Conservation (phyloP, 2,329 filamentous ascomycete genomes). For the Fusarium denticulatum region DNA sequence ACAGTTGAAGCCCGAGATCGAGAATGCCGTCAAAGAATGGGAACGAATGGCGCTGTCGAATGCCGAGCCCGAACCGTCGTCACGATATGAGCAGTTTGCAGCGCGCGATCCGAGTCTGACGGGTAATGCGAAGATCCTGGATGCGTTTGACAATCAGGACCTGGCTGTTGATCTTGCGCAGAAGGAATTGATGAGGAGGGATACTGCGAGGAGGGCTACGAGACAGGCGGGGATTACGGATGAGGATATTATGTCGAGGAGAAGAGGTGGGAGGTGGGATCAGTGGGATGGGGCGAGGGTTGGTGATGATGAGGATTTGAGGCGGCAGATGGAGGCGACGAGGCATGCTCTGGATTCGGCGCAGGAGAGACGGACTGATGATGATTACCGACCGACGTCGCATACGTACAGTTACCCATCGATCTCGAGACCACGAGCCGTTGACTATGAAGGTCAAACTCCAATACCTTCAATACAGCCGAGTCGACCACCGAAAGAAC, state of each 20-base stretch:
- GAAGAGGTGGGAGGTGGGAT: slow-evolving; percentile 58
- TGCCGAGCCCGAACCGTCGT: slow-evolving; percentile 33
- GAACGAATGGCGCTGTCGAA: slow-evolving; percentile 59
- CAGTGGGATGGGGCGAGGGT: slow-evolving; percentile 46
- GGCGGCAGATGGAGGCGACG: slow-evolving; percentile 63
- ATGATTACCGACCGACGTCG: slow-evolving; percentile 41
- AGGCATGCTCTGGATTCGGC: slow-evolving; percentile 57
- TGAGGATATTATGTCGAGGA: slow-evolving; percentile 66
- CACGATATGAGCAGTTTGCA: slow-evolving; percentile 59
- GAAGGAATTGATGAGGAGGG: slow-evolving; percentile 74
- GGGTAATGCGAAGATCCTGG: slow-evolving; percentile 68
- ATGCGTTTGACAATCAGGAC: slow-evolving; percentile 76
- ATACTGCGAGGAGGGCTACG: slow-evolving; percentile 67
- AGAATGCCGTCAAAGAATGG: slow-evolving; percentile 76
- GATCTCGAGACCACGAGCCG: slow-evolving; percentile 61
- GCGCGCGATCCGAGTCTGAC: slow-evolving; percentile 70
- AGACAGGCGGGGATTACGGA: slow-evolving; percentile 66
- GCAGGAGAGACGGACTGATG: slow-evolving; percentile 39
- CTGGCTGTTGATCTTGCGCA: slow-evolving; percentile 81
- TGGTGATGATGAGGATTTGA: slow-evolving; percentile 56
- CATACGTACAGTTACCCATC: slow-evolving; percentile 65
- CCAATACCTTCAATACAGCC: slow-evolving; percentile 45
- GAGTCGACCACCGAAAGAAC: slow-evolving; percentile 47
- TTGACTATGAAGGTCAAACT: slow-evolving; percentile 53
- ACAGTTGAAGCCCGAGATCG: slow-evolving; percentile 80